Evolutionary conservation across 108 stramenopile species (phyloP).

Genomic region (Phaeodactylum tricornutum): DNA sequence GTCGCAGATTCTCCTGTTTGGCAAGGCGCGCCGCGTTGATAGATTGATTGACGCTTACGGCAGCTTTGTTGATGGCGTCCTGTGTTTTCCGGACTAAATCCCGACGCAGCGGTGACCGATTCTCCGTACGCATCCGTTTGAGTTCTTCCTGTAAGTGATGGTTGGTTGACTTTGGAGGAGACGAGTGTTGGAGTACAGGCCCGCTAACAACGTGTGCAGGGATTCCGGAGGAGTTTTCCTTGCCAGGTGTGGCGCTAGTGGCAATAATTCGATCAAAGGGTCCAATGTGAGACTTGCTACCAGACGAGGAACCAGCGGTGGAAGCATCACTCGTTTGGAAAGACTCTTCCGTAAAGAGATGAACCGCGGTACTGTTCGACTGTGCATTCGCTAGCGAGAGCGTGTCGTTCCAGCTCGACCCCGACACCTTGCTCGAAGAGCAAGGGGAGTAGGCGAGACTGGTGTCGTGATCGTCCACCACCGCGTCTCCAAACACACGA

Average conservation of each 20-base stretch:
- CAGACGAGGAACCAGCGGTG: not conserved
- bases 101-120: not conserved
- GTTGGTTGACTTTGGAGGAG: too few species aligned
- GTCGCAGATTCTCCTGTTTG: constrained; percentile 9
- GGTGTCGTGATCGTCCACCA: constrained; percentile 21
- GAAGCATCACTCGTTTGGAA: not conserved
- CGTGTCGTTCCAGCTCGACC: constrained; percentile 4
- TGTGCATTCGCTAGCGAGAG: constrained; percentile 5
- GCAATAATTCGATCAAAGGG: not conserved
- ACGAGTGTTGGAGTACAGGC: not conserved
- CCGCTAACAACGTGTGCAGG: not conserved
- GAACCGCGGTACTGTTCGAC: not conserved
- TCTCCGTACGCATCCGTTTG: too few species aligned
- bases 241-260: not conserved
- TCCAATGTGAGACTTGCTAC: not conserved
- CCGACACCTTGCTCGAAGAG: constrained; percentile 1
- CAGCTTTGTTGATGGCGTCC: constrained; percentile 27
- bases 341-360: not conserved
- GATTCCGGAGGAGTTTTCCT: constrained; percentile 10
- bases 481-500: constrained; percentile 32
- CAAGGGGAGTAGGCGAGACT: constrained; percentile 39
- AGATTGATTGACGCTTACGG: constrained; percentile 12
- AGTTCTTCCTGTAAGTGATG: too few species aligned
- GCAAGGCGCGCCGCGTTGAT: constrained; percentile 30
- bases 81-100: constrained; percentile 22